Evolutionary conservation across 108 stramenopile genomes (phyloP).

Genomic region (Craspedostauros australis): DNA sequence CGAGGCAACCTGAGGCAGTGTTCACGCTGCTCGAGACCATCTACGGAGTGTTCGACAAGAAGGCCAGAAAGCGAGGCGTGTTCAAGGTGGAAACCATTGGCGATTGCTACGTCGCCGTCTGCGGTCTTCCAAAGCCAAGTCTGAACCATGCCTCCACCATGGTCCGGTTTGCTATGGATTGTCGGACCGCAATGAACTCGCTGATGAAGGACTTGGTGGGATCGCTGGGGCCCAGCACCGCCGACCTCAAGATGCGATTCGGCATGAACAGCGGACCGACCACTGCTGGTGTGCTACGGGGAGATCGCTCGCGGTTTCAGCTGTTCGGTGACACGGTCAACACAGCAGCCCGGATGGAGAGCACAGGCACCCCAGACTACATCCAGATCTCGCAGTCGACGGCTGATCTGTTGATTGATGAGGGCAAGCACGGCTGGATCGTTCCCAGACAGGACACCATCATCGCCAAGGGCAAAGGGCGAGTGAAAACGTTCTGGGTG

Average conservation of each 20-base stretch:
- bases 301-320: constrained; percentile 43
- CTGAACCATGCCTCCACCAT: constrained; percentile 13
- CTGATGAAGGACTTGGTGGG: not conserved
- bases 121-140: constrained; percentile 12
- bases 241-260: constrained; percentile 6
- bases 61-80: too few relatives aligned
- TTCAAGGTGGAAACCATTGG: too few relatives aligned
- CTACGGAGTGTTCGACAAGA: too few relatives aligned
- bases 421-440: constrained; percentile 36
- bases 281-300: constrained; percentile 55
- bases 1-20: too few relatives aligned
- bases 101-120: constrained; percentile 20
- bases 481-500: constrained; percentile 11
- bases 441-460: constrained; percentile 26
- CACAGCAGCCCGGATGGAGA: constrained; percentile 56
- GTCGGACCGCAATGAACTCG: not conserved
- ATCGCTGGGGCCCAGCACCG: constrained; percentile 13
- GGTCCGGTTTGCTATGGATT: constrained; percentile 9
- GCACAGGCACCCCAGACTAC: constrained; percentile 26
- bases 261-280: too few relatives aligned
- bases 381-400: constrained; percentile 51
- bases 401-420: constrained; percentile 30
- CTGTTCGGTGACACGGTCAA: constrained; percentile 60
- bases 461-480: constrained; percentile 63
- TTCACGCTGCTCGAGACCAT: too few relatives aligned